Evolutionary conservation across 371 early-diverging fungal species (phyloP).

Genomic region (Neoconidiobolus thromboides): DNA sequence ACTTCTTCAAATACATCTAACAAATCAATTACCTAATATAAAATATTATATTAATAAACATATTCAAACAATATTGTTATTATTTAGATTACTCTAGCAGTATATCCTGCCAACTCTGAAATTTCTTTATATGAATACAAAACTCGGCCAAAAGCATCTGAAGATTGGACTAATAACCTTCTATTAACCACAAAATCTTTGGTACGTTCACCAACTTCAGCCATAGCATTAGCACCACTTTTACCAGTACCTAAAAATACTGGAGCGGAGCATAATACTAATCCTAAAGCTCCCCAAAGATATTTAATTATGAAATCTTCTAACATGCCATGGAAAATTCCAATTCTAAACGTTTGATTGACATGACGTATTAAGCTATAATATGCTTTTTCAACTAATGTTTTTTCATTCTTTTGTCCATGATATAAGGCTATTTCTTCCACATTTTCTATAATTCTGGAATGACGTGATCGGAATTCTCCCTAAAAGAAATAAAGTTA

Average conservation of each 20-base stretch:
- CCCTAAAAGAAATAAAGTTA: constrained; percentile 42
- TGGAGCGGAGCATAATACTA: constrained; percentile 72
- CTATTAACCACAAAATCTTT: constrained; percentile 78
- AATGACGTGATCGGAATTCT: constrained; percentile 73
- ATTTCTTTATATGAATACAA: constrained; percentile 84
- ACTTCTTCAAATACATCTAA: constrained; percentile 68
- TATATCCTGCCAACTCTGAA: constrained; percentile 79
- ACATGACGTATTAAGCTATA: constrained; percentile 56
- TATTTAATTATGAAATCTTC: constrained; percentile 84
- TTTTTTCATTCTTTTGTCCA: constrained; percentile 57
- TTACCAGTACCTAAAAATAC: constrained; percentile 49
- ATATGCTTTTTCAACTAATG: constrained; percentile 53
- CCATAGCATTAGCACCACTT: background rate
- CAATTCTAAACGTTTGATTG: constrained; percentile 53
- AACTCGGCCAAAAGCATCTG: constrained; percentile 78
- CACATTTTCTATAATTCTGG: constrained; percentile 66
- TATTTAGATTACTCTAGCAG: constrained; percentile 47
- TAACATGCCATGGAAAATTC: constrained; percentile 70
- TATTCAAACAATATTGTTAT: constrained; percentile 11
- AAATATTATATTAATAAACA: background rate
- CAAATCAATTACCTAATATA: constrained; percentile 32
- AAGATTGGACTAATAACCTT: constrained; percentile 54
- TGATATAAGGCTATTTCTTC: constrained; percentile 79
- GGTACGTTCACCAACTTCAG: constrained; percentile 1
- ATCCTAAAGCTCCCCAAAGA: constrained; percentile 87